Evolutionary conservation across 352 stramenopile species (phyloP), one percentile per base, ranked within the genome.

Genomic region (Salisapilia sapeloensis): DNA sequence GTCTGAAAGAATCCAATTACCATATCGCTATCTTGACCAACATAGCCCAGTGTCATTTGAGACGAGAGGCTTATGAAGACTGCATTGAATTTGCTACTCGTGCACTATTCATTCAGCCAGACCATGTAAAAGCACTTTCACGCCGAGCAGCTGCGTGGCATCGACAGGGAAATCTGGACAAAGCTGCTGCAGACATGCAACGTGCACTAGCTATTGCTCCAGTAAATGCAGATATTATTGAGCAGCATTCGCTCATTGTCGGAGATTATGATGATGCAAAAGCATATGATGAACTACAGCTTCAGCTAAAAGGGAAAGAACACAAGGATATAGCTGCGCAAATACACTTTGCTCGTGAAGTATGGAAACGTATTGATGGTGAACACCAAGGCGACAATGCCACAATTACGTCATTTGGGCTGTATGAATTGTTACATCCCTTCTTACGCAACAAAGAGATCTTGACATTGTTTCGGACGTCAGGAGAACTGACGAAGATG

Each of bases 181-280:
- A 67, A 30, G 66, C 71, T 4, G 65, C 61, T 0, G 35, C 49
- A 7, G 61, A 82, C 17, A 76, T 83, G 54, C 40, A 49, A 17
- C 56, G 51, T 14, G 71, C 64, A 2, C 29, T 77, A 16, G 19
- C 13, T 2, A 27, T 81, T 2, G 58, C 72, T 4, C 31, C 44
- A n/a, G 43, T 48, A 7, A 86, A 86, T 24, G 27, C 40, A 14
- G 71, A 86, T 24, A 41, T 86, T 7, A 35, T 62, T 4, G 66
- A 83, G 27, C 71, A 86, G 40, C 57, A 80, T 34, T 76, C 69
- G 4, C 56, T 70, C 26, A 62, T 86, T 15, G 65, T 79, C 29
- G 71, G 64, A 0, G 66, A 83, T 36, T 83, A 67, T 19, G 62
- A 83, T 33, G 66, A 86, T 33, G 49, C 49, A 0, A 28, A 59